Base-by-base conservation (phyloP, 1,284 basidiomycete genomes). In the Meripilus lineatus region DNA sequence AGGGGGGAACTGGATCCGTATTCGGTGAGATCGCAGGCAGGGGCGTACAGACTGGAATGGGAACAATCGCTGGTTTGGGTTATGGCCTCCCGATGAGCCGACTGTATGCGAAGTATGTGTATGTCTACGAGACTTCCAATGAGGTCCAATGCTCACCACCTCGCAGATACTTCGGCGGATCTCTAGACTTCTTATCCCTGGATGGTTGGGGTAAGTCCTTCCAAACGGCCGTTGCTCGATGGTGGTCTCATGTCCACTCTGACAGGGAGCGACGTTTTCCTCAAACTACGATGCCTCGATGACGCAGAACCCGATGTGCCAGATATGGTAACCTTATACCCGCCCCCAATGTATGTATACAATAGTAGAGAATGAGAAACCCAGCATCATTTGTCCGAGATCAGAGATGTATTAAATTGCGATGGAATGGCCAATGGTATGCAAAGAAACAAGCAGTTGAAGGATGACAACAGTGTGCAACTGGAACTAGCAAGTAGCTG, bases 51-150 rank as follows among this genome's bases (percentile, higher is more conserved):
- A 81, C 77, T 40, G 77, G 77, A 33, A 64, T 84, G 60, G 88
- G 88, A 8, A 89, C 86, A 1, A 81, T 92, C 49, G 85, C 86
- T 1, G 88, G 89, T 1, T 64, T 93, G 32, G 92, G 91, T 2
- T 91, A 90, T 53, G 89, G 89, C 0, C 66, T 93, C 44, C 90
- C 90, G 3, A 87, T 93, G 84, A 89, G 89, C 58, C 76, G 78
- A 50, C 64, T 93, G 40, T 93, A 93, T 58, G 81, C 88, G 20
- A 80, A 67, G 71, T 81, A 57, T 47, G 72, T 58, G 33, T 20
- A 14, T n/a, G n/a, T 7, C 21, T 23, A 5, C 36, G 14, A 23
- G 5, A 13, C 4, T 6, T 15, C 28, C 38, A 25, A 23, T 7
- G 5, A 21, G 20, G 6, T 33, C 6, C 32, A 18, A 35, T 34